These are phyloP conservation scores for Echinochloa phyllopogon DNA, from an alignment of 176 grass and related monocot genomes.

Conservation along the genomic window DNA sequence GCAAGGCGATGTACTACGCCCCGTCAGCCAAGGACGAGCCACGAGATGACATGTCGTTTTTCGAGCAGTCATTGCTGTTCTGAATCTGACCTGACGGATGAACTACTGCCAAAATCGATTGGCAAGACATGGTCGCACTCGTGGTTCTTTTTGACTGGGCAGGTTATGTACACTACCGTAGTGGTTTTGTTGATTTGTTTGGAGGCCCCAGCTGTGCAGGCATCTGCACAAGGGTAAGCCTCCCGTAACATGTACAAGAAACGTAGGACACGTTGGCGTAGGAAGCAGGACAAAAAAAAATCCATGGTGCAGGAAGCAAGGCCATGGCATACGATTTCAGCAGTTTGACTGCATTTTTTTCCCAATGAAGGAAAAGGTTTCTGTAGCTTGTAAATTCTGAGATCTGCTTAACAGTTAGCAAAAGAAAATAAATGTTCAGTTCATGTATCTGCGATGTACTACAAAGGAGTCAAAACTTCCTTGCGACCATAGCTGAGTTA, in stretches of 20 bases:
- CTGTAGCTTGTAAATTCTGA: not conserved
- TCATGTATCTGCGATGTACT: not conserved
- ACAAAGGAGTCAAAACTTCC: not conserved
- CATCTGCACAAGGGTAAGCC: constrained; percentile 13
- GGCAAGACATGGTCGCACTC: not conserved
- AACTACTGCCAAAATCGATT: not conserved
- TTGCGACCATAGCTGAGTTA: not conserved
- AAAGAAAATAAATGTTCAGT: not conserved
- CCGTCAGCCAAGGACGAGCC: constrained; percentile 57
- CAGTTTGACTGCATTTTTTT: constrained; percentile 22
- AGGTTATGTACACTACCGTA: not conserved
- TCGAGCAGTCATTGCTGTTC: constrained; percentile 45
- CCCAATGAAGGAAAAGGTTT: not conserved
- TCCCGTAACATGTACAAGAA: constrained; percentile 29
- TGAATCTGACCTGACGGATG: not conserved
- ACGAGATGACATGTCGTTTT: constrained; percentile 48
- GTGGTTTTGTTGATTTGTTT: constrained; percentile 22
- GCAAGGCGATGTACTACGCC: constrained; percentile 35
- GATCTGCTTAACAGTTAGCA: not conserved
- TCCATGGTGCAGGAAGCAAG: not conserved
- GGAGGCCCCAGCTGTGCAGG: constrained; percentile 23
- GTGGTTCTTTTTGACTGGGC: not conserved
- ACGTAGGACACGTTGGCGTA: not conserved
- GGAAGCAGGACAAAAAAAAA: not conserved
- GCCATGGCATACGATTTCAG: not conserved